Evolutionary conservation across 192 early-diverging fungal species (phyloP), one percentile per base, ranked within the genome.

Genomic region (Phlyctochytrium bullatum): DNA sequence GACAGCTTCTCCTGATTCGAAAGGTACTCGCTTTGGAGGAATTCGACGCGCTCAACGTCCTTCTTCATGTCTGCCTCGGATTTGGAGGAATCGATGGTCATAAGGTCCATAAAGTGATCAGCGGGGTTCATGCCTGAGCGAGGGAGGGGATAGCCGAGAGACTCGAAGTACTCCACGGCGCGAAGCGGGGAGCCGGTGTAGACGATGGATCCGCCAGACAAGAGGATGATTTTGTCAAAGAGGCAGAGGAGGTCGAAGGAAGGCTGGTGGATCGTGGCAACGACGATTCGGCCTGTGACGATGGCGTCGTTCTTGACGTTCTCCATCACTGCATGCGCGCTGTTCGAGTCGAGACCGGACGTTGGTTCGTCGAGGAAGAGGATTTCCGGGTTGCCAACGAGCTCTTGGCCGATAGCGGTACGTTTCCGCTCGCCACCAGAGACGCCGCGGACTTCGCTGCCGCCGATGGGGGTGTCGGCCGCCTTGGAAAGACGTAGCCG

Each of bases 191-290:
- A 47, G 30, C 75, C 75, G 50, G 62, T 73, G 58, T 53, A 88
- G 2, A 90, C 78, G 6, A 79, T 66, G 34, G 83, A 74, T 3
- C 91, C 91, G 25, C 80, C 78, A 57, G 85, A 79, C 47, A 91
- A 68, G 36, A 92, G 69, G 28, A 92, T 83, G 12, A 92, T 85
- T 62, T 88, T 86, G 75, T 93, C 90, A n/a, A n/a, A n/a, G n/a
- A n/a, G n/a, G n/a, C n/a, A n/a, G n/a, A n/a, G n/a, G 40, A 47
- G 6, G 40, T 47, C 40, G 3, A 86, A 85, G 36, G 83, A 83
- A 29, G 93, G 93, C 71, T 94, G 93, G 63, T 95, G 93, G 64
- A 95, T 92, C 1, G 91, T 88, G 70, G 90, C 84, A 40, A 94
- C 73, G 16, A 92, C 87, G 3, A 88, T 74, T 31, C 67, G 34